phyloP scores from a whole-genome alignment of 2,329 filamentous ascomycete genomes.

The Trichoderma koningii region DNA sequence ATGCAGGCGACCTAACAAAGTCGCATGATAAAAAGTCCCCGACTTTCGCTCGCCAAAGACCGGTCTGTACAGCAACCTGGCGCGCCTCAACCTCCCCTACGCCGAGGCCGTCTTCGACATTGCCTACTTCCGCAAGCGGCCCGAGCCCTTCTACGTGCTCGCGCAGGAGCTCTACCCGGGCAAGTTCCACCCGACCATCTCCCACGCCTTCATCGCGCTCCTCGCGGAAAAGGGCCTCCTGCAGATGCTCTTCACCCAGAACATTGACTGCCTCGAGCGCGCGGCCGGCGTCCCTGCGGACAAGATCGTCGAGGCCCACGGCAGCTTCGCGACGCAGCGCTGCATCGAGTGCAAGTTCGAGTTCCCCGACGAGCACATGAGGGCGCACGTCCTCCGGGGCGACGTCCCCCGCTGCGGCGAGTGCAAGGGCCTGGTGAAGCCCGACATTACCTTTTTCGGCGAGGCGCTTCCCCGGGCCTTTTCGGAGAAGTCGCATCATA shows the following conservation, averaged over 20 bases:
- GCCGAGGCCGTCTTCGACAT: slow-evolving; percentile 96
- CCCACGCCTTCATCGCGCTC: slow-evolving; percentile 84
- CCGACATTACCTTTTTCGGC: slow-evolving; percentile 93
- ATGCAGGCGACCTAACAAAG: not conserved
- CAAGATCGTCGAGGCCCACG: slow-evolving; percentile 89
- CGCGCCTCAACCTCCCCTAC: slow-evolving; percentile 79
- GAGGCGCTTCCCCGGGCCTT: slow-evolving; percentile 59
- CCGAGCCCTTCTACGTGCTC: slow-evolving; percentile 87
- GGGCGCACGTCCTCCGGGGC: slow-evolving; percentile 63
- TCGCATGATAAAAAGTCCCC: slow-evolving; percentile 60
- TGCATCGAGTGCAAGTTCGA: slow-evolving; percentile 83
- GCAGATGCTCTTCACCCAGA: slow-evolving; percentile 90
- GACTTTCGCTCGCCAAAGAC: slow-evolving; percentile 94
- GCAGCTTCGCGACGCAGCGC: slow-evolving; percentile 86
- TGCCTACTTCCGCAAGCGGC: slow-evolving; percentile 79
- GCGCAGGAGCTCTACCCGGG: slow-evolving; percentile 92
- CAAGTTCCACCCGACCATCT: slow-evolving; percentile 82
- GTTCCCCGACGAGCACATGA: slow-evolving; percentile 76
- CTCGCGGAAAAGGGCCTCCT: slow-evolving; percentile 78
- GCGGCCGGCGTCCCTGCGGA: slow-evolving; percentile 79
- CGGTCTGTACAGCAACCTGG: slow-evolving; percentile 90
- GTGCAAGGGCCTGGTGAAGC: slow-evolving; percentile 83
- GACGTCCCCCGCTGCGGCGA: slow-evolving; percentile 69
- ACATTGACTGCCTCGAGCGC: slow-evolving; percentile 94
- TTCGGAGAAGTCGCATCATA: slow-evolving; percentile 45